Evolutionary conservation across 2,329 filamentous ascomycete genomes (phyloP), one percentile per base, ranked within the genome.

Genomic region (Stagonosporopsis vannaccii): DNA sequence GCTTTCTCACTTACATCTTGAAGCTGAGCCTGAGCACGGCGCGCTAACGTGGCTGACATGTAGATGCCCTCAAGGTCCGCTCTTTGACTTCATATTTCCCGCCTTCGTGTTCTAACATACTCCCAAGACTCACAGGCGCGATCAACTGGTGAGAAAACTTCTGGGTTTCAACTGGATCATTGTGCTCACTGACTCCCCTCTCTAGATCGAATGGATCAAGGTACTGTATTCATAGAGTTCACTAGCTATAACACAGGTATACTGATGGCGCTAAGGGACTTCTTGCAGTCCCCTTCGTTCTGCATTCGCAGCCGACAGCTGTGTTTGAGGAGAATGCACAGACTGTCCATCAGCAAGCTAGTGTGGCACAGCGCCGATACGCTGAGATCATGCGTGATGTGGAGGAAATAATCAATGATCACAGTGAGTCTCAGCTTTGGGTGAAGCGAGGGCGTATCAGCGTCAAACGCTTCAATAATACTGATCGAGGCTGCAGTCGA

Each of bases 351-450:
- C 84, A 88, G 55, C 92, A 94, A 81, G 90, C 91, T 4, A 85
- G 86, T 55, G 89, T 91, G 70, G 91, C 94, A 23, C 92, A 95
- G 71, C 84, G 90, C 53, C 87, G 95, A 60, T 99, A 98, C 79
- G 90, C 91, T 43, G 94, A 99, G 77, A 97, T 98, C 69, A 91
- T 98, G 85, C 85, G 87, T 58, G 95, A 98, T 76, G 91, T 99
- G 2, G 95, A 99, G 77, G 82, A 86, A 52, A 89, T 99, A 78
- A 90, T 99, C 67, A 88, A 92, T 63, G 93, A 97, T 71, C 93
- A 98, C 77, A 96, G 91, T 93, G 76, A 66, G 81, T 69, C 15
- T 20, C 8, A 7, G 7, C 20, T 6, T 13, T 6, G 11, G 19
- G 12, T 25, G 36, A 32, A 20, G 8, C 3, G 3, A 11, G 4